Base-by-base conservation (phyloP, 495 filamentous ascomycete genomes). In the Xylaria cubensis region DNA sequence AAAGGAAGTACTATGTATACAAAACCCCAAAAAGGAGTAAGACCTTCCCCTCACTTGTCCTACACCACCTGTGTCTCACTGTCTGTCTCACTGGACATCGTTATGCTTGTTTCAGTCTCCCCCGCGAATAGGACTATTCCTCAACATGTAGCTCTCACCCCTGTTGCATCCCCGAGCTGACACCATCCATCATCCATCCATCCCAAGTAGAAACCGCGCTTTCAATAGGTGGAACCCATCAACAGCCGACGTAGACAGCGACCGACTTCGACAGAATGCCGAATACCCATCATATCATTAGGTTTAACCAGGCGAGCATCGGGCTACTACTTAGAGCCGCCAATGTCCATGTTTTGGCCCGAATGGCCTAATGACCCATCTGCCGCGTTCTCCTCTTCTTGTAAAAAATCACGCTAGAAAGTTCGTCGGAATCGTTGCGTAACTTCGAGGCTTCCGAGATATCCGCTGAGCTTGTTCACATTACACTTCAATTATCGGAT, bases 321-420 rank as follows among this genome's bases (percentile, higher is more conserved):
- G 53, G 12, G 15, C 24, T 26, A 56, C 53, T 56, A 32, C 53
- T 12, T 53, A 26, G 9, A 53, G 53, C 53, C 53, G 53, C 26
- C 53, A 32, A 32, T 12, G 24, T 55, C 24, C 10, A 10, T 24
- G 10, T 29, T 19, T 9, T n/a, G 17, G 34, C 12, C 15, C 19
- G 9, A 29, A 15, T 59, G 12, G 17, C 32, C 32, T 10, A 21
- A 21, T 4, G 26, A 2, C 0, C 8, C 58, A 21, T 36, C 34
- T 36, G 8, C 34, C 58, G 29, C 17, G 19, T 9, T 61, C 58
- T 39, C 15, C n/a, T 9, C 34, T n/a, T 36, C 58, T 39, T 19
- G 58, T 61, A 32, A n/a, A 32, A n/a, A 51, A 39, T 51, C n/a
- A n/a, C 29, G 64, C 46, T 67, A 53, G 44, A 9, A 10, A 67